phyloP scores from a whole-genome alignment of 495 filamentous ascomycete species.

The Hypomontagnella submonticulosa region DNA sequence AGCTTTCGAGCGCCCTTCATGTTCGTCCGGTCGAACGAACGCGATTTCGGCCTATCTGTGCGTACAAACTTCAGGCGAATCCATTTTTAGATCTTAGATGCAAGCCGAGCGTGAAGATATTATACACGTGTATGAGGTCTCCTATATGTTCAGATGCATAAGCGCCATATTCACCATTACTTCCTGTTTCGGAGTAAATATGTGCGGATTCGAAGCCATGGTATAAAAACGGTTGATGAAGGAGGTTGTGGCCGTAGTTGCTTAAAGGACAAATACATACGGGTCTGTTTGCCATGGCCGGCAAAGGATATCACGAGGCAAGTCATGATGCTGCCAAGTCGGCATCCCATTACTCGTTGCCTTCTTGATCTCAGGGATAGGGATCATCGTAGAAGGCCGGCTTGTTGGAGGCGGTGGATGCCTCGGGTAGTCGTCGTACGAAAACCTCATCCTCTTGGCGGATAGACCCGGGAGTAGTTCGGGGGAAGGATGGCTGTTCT shows the following conservation, averaged over 20 bases:
- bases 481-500: slow-evolving; percentile 49
- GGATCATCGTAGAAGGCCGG: slow-evolving; percentile 45
- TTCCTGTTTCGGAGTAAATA: slow-evolving; percentile 56
- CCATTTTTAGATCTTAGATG: background rate
- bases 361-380: slow-evolving; percentile 49
- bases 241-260: slow-evolving; percentile 37
- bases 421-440: slow-evolving; percentile 56
- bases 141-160: slow-evolving; percentile 55
- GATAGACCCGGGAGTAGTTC: slow-evolving; percentile 45
- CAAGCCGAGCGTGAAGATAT: slow-evolving; percentile 65
- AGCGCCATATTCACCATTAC: slow-evolving; percentile 15
- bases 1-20: background rate
- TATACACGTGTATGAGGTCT: slow-evolving; percentile 77
- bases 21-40: background rate
- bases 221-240: slow-evolving; percentile 40
- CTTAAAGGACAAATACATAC: slow-evolving; percentile 62
- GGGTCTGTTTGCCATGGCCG: slow-evolving; percentile 73
- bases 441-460: slow-evolving; percentile 53
- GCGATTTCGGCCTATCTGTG: background rate
- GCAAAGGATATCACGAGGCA: slow-evolving; percentile 61
- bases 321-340: slow-evolving; percentile 55
- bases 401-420: slow-evolving; percentile 45
- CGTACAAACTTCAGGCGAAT: background rate
- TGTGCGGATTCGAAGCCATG: slow-evolving; percentile 17
- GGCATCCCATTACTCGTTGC: slow-evolving; percentile 26